phyloP scores from a whole-genome alignment of 2,329 filamentous ascomycete species.

The Polytolypa hystricis region DNA sequence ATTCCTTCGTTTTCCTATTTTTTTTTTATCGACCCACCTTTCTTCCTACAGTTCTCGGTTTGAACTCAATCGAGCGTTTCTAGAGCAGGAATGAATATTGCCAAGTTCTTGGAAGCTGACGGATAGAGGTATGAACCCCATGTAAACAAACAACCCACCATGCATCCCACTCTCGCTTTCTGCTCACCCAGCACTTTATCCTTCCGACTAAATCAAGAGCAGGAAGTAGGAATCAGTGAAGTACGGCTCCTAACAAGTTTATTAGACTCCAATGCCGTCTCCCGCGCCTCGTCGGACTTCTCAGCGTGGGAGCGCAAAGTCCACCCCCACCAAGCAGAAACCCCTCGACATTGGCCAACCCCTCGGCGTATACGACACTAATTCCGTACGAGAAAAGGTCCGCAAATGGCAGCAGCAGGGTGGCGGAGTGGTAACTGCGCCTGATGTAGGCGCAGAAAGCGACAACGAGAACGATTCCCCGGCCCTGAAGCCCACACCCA shows the following conservation, averaged over 20 bases:
- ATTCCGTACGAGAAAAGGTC: constrained; percentile 66
- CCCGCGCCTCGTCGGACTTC: constrained; percentile 28
- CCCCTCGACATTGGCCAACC: constrained; percentile 39
- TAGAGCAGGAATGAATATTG: too few species aligned
- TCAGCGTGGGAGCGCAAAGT: constrained; percentile 44
- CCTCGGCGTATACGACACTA: constrained; percentile 48
- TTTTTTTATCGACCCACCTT: too few species aligned
- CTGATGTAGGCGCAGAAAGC: constrained; percentile 50
- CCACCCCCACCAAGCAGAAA: constrained; percentile 43
- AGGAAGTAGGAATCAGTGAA: too few species aligned
- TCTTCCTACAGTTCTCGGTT: too few species aligned
- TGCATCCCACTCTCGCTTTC: too few species aligned
- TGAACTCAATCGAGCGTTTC: too few species aligned
- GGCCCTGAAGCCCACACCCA: constrained; percentile 15
- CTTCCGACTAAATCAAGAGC: too few species aligned
- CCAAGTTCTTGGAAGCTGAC: too few species aligned
- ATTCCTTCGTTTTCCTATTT: too few species aligned
- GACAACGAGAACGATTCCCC: constrained; percentile 24
- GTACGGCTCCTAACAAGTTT: too few species aligned
- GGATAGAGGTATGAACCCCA: too few species aligned
- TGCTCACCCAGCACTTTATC: too few species aligned
- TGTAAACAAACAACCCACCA: not conserved
- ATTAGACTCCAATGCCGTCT: constrained; percentile 30
- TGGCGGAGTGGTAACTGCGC: constrained; percentile 52
- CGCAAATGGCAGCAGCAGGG: constrained; percentile 75